Evolutionary conservation across 2,329 filamentous ascomycete species (phyloP).

Genomic region (Penicillium carneum): DNA sequence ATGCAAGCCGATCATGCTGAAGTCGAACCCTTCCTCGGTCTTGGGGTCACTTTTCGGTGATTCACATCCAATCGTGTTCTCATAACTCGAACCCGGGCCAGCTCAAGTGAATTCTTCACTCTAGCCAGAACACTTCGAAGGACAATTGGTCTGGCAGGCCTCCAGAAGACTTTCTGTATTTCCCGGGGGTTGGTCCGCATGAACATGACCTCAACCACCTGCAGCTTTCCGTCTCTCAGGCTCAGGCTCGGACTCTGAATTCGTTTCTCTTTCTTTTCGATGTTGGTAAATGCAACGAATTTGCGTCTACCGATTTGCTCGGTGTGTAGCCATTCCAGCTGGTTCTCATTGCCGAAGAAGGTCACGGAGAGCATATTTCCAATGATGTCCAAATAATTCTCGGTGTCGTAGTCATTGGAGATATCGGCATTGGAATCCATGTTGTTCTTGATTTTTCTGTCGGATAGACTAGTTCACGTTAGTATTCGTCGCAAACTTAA

Average conservation of each 20-base stretch:
- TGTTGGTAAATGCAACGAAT: slow-evolving; percentile 7
- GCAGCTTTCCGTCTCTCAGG: not conserved
- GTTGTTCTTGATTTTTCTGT: not conserved
- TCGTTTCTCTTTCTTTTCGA: not conserved
- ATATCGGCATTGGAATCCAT: not conserved
- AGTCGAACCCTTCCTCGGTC: not conserved
- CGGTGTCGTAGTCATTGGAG: not conserved
- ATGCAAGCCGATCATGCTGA: not conserved
- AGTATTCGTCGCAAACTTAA: not conserved
- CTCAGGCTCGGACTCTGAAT: not conserved
- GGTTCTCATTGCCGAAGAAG: not conserved
- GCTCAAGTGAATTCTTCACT: not conserved
- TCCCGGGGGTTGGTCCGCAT: not conserved
- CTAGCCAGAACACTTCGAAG: not conserved
- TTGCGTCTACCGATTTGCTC: not conserved
- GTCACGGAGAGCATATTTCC: not conserved
- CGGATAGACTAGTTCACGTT: not conserved
- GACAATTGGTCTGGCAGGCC: not conserved
- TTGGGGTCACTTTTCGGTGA: not conserved
- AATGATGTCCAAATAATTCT: not conserved
- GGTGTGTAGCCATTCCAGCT: slow-evolving; percentile 1
- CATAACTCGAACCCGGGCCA: not conserved
- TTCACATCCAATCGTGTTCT: not conserved
- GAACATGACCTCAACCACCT: slow-evolving; percentile 4
- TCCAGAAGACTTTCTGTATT: not conserved